A percentile compares a stretch with the other conserved stretches of the same genome.
phyloP scores from a whole-genome alignment of 257 asterid species.

The Vinca minor region DNA sequence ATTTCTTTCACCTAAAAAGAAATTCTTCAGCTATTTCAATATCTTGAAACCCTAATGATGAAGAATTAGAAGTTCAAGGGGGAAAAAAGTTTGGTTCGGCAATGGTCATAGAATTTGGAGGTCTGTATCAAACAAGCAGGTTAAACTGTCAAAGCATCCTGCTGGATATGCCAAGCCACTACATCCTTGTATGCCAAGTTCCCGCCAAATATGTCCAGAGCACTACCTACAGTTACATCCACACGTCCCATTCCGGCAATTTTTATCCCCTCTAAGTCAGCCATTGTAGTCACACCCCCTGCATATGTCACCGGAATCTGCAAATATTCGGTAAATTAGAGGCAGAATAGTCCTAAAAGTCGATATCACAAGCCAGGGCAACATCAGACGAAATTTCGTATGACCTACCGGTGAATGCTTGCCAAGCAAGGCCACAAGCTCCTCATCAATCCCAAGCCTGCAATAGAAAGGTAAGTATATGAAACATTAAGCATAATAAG shows the following conservation, averaged over 20 bases:
- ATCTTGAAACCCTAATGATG: too few species aligned
- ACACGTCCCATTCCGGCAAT: constrained; percentile 71
- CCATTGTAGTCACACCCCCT: constrained; percentile 77
- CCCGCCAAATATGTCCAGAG: constrained; percentile 92
- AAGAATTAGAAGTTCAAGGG: too few species aligned
- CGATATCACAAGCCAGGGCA: too few species aligned
- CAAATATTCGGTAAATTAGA: constrained; percentile 7
- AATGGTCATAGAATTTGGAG: too few species aligned
- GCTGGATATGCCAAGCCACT: constrained; percentile 81
- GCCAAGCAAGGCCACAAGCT: constrained; percentile 85
- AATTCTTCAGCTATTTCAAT: too few species aligned
- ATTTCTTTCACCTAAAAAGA: too few species aligned
- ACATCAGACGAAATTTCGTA: background rate
- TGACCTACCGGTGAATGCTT: constrained; percentile 56
- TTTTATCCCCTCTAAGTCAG: constrained; percentile 73
- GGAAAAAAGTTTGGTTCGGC: too few species aligned
- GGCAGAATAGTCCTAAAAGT: too few species aligned
- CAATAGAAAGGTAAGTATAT: constrained; percentile 11
- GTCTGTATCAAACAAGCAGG: too few species aligned
- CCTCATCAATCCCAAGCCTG: constrained; percentile 96
- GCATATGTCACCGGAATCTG: constrained; percentile 97
- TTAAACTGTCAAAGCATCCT: constrained; percentile 39
- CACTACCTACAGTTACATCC: constrained; percentile 93
- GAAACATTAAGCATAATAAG: constrained; percentile 1
- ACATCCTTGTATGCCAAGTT: constrained; percentile 71